phyloP scores from a whole-genome alignment of 345 rosid genomes.

The Salix purpurea region DNA sequence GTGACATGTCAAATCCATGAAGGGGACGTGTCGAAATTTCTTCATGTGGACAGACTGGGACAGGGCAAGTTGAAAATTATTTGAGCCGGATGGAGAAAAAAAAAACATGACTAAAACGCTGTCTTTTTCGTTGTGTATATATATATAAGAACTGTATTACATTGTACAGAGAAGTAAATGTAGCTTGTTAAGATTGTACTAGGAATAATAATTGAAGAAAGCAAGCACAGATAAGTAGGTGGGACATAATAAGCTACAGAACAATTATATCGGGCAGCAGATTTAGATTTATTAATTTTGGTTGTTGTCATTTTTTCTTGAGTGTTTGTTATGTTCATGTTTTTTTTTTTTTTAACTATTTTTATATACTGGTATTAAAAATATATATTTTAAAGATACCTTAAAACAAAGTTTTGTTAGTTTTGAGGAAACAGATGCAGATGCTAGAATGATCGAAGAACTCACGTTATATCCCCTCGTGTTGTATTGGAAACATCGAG shows the following conservation, averaged over 20 bases:
- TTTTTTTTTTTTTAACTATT: too few relatives aligned
- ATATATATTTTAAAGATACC: too few relatives aligned
- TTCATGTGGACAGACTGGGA: neutral
- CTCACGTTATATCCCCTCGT: slow-evolving; percentile 7
- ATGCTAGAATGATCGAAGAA: too few relatives aligned
- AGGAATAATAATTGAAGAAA: neutral
- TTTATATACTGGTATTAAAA: too few relatives aligned
- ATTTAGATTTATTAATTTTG: neutral
- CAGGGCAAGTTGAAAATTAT: slow-evolving; percentile 23
- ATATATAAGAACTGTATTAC: too few relatives aligned
- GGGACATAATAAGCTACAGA: neutral
- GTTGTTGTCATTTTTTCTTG: neutral
- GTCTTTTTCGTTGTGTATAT: slow-evolving; percentile 5
- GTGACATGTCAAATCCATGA: too few relatives aligned
- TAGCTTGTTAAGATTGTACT: neutral
- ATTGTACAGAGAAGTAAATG: neutral
- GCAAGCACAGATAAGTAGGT: neutral
- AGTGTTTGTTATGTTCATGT: too few relatives aligned
- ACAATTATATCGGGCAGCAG: too few relatives aligned
- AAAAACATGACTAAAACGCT: neutral
- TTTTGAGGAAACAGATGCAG: too few relatives aligned
- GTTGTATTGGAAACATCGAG: slow-evolving; percentile 17
- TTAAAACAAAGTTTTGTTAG: too few relatives aligned
- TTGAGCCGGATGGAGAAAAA: neutral
- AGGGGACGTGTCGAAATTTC: too few relatives aligned